Percentiles rank a stretch among this genome's conserved stretches.
These are phyloP conservation scores for Naganishia vaughanmartiniae DNA, from an alignment of 768 basidiomycete genomes.

Conservation along the genomic window DNA sequence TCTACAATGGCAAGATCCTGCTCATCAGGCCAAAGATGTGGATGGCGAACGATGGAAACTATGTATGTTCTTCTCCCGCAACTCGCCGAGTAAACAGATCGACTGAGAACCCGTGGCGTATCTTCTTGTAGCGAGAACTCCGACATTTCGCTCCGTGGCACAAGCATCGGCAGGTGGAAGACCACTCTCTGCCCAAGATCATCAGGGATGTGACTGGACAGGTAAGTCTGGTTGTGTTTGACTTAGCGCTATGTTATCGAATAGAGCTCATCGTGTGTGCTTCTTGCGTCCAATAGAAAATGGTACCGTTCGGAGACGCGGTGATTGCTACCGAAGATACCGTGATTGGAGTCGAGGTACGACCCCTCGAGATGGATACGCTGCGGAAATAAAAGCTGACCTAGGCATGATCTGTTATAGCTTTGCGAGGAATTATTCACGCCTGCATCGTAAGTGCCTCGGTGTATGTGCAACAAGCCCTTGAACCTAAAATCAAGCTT, in stretches of 20 bases:
- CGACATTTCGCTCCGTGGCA: conserved; percentile 86
- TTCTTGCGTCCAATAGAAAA: conserved; percentile 57
- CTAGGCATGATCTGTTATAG: conserved; percentile 14
- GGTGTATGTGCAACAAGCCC: background rate
- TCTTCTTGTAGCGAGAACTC: conserved; percentile 45
- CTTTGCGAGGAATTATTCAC: conserved; percentile 98
- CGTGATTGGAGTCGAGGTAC: conserved; percentile 81
- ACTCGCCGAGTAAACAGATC: background rate
- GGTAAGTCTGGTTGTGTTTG: conserved; percentile 81
- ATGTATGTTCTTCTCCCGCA: conserved; percentile 57
- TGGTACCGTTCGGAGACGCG: conserved; percentile 93
- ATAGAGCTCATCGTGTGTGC: conserved; percentile 57
- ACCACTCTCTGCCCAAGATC: conserved; percentile 85
- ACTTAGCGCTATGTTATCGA: conserved; percentile 84
- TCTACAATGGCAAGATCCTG: conserved; percentile 78
- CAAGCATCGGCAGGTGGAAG: conserved; percentile 84
- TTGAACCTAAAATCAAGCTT: background rate
- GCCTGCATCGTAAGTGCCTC: conserved; percentile 70
- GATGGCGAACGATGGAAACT: conserved; percentile 98
- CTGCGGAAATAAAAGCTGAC: background rate
- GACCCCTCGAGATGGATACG: background rate
- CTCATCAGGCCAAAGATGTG: conserved; percentile 99
- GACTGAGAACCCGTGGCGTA: conserved; percentile 5
- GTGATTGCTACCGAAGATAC: conserved; percentile 91
- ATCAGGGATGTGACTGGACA: conserved; percentile 85